Conservation (phyloP, 1,284 basidiomycete species). For the Chalciporus piperatoides region DNA sequence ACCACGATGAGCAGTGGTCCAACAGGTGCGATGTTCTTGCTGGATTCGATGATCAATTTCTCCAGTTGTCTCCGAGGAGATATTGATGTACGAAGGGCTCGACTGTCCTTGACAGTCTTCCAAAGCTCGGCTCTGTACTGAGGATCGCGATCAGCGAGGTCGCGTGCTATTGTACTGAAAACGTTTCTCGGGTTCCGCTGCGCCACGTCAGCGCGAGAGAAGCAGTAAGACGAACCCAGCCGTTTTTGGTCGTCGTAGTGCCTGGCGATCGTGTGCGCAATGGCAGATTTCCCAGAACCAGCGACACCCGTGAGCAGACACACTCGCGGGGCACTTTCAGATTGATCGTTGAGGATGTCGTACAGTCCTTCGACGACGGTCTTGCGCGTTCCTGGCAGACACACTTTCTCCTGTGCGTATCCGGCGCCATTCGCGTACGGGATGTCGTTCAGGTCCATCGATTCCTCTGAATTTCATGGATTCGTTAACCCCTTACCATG, state of each 20-base stretch:
- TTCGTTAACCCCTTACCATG: too few species aligned
- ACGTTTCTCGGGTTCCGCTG: slow-evolving; percentile 9
- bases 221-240: slow-evolving; percentile 12
- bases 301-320: slow-evolving; percentile 1
- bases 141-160: slow-evolving; percentile 1
- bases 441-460: slow-evolving; percentile 2
- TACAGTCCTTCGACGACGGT: background rate
- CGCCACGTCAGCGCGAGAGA: background rate
- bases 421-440: background rate
- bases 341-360: slow-evolving; percentile 17
- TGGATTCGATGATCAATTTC: slow-evolving; percentile 1
- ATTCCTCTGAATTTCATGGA: background rate
- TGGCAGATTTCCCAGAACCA: background rate
- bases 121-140: background rate
- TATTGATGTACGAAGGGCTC: background rate
- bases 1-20: slow-evolving; percentile 11
- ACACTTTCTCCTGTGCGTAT: slow-evolving; percentile 5
- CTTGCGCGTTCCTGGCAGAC: slow-evolving; percentile 7
- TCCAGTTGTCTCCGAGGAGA: background rate
- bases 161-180: slow-evolving; percentile 3
- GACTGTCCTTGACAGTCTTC: slow-evolving; percentile 1
- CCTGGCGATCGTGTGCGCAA: background rate
- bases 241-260: slow-evolving; percentile 3
- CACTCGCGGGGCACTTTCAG: background rate
- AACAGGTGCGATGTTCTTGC: background rate